Base-by-base conservation (phyloP, 2,329 filamentous ascomycete genomes). In the Myriosclerotinia scirpicola region DNA sequence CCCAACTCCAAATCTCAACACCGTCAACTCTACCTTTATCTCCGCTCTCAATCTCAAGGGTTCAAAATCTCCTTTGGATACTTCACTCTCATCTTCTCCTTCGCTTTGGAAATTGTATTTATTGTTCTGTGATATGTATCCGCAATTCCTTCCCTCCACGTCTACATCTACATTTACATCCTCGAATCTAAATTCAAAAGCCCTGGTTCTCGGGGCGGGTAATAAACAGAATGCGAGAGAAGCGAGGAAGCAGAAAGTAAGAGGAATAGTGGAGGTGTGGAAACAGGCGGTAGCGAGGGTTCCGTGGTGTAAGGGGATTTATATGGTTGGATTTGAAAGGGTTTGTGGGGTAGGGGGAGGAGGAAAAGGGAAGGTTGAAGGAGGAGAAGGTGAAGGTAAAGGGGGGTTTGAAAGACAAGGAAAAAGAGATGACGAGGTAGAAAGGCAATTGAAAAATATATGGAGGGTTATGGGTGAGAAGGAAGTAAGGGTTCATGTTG, bases 261-360 rank as follows among this genome's bases (percentile, higher is more conserved):
- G 46, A 42, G 26, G 15, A 30, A 50, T 30, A 1, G 85, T 82
- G 69, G 78, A 81, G 1, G 79, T 85, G 0, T 85, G 85, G 71
- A 83, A 85, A 67, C 78, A 83, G 44, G 86, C 84, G 0, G 72
- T 90, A 69, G 79, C 81, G 54, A 78, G 80, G 20, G 81, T 87
- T 72, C 88, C 88, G 0, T 90, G 87, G 87, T 83, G 81, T 1
- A 90, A 90, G 74, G 80, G 82, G 48, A 81, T 87, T 58, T 77
- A 86, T 54, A 80, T 90, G 77, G 67, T 84, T 36, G 87, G 84
- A 0, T 86, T 90, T 67, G 79, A 79, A 54, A 76, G 80, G 50
- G 72, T 79, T 50, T 71, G 68, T 48, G 68, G 38, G 15, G 38
- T 66, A 3, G 44, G 20, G 5, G 30, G 30, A 20, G 46, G 77